Base-by-base conservation (phyloP, 106 monocot genomes). In the Triglochin maritima region DNA sequence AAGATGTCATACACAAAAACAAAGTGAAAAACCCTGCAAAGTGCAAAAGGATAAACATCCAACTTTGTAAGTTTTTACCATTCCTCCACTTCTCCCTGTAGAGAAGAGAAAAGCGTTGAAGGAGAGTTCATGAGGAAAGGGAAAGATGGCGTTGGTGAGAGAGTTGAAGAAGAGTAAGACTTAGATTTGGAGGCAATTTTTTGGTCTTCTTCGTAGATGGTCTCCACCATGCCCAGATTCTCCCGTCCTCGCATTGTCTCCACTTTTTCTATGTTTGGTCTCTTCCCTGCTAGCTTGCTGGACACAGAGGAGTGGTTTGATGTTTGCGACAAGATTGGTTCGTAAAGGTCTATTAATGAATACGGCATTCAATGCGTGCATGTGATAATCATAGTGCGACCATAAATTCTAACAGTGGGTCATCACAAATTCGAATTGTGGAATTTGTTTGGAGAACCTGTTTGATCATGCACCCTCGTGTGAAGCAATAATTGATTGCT, bases 121-220 rank as follows among this genome's bases (percentile, higher is more conserved):
- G 74, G 63, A 46, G 60, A 61, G 7, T 50, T 52, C 65, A 50
- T 64, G 55, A 62, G 66, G 17, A 11, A 47, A 15, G 66, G 62
- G 42, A 63, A 64, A 6, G 46, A 42, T 9, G 71, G 8, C 46
- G 65, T 11, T 52, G 52, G 52, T 7, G 52, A 52, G 52, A 29
- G 29, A 15, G 71, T 17, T 41, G 78, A 69, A 13, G 76, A 63
- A 9, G 70, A 56, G 49, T 43, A 48, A 29, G 81, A 83, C 3
- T 46, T 64, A 53, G 82, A 75, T 43, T 63, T 76, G 67, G 71
- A 80, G 53, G 69, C 79, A 17, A 80, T 81, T 53, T 82, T 83
- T 17, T 76, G 74, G 13, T 93, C 85, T 55, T 89, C 89, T 79
- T 94, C 94, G 50, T 85, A 94, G 77, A 94, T 94, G 42, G 94